phyloP scores from a whole-genome alignment of 2,329 filamentous ascomycete genomes.

The Apiospora kogelbergensis region DNA sequence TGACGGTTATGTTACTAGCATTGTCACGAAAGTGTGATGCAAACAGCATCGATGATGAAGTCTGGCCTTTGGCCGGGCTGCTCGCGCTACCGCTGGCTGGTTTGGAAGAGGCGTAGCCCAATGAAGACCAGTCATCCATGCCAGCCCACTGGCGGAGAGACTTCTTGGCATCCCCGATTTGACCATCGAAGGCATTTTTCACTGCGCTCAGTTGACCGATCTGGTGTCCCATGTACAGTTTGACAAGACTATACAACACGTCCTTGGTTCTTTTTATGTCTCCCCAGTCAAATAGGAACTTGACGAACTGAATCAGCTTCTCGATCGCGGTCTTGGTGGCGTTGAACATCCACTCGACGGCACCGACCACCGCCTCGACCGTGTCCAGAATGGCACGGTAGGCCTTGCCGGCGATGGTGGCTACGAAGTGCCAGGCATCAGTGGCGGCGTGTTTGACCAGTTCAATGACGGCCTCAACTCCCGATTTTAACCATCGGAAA shows the following conservation, averaged over 20 bases:
- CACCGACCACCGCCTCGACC: background rate
- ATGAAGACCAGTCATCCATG: background rate
- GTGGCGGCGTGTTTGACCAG: background rate
- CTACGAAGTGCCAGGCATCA: background rate
- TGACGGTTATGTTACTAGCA: background rate
- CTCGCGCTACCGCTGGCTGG: background rate
- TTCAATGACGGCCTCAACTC: background rate
- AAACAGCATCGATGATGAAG: background rate
- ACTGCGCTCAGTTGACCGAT: background rate
- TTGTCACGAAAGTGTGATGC: background rate
- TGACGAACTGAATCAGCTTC: background rate
- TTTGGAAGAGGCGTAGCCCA: background rate
- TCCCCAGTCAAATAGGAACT: background rate
- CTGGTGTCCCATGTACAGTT: background rate
- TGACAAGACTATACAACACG: background rate
- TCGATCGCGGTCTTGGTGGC: background rate
- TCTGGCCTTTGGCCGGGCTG: background rate
- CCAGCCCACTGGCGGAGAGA: background rate
- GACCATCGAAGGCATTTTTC: background rate
- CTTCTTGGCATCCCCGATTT: background rate
- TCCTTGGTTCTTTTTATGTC: background rate
- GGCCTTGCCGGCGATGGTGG: background rate
- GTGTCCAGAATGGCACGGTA: slow-evolving; percentile 3
- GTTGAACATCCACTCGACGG: background rate
- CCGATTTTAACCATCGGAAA: background rate